Conservation (phyloP, 2,329 filamentous ascomycete species). For the Talaromyces sp. region DNA sequence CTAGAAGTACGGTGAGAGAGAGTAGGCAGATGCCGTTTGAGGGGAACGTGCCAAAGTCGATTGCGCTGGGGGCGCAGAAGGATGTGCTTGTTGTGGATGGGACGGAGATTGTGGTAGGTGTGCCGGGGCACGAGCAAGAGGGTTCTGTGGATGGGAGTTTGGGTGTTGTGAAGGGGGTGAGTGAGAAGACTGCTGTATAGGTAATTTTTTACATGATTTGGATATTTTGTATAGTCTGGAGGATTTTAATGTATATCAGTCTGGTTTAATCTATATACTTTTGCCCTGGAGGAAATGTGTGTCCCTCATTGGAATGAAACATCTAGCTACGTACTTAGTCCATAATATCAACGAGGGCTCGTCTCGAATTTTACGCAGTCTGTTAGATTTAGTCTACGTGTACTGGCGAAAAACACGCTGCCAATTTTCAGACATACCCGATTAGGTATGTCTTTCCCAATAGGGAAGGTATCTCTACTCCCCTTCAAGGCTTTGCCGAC, state of each 20-base stretch:
- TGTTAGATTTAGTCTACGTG: background rate
- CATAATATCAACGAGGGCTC: too few relatives aligned
- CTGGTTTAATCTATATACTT: background rate
- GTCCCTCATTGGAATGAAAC: background rate
- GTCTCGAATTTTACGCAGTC: background rate
- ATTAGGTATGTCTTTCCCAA: slow-evolving; percentile 5
- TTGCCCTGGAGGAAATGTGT: background rate
- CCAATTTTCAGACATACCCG: background rate
- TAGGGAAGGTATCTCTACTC: background rate
- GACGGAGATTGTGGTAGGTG: slow-evolving; percentile 5
- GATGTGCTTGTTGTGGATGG: slow-evolving; percentile 17
- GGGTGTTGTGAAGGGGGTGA: background rate
- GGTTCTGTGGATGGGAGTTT: background rate
- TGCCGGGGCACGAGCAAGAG: background rate
- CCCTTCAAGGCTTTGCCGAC: background rate
- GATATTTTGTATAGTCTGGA: too few relatives aligned
- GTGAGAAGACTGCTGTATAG: slow-evolving; percentile 2
- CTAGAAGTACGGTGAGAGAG: slow-evolving; percentile 11
- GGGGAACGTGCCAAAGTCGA: slow-evolving; percentile 11
- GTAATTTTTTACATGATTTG: background rate
- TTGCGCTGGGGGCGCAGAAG: slow-evolving; percentile 11
- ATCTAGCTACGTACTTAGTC: background rate
- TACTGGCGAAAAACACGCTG: background rate
- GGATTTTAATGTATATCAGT: background rate
- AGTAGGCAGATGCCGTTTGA: slow-evolving; percentile 9